phyloP scores from a whole-genome alignment of 148 eudicot species.

The Selenicereus undatus region DNA sequence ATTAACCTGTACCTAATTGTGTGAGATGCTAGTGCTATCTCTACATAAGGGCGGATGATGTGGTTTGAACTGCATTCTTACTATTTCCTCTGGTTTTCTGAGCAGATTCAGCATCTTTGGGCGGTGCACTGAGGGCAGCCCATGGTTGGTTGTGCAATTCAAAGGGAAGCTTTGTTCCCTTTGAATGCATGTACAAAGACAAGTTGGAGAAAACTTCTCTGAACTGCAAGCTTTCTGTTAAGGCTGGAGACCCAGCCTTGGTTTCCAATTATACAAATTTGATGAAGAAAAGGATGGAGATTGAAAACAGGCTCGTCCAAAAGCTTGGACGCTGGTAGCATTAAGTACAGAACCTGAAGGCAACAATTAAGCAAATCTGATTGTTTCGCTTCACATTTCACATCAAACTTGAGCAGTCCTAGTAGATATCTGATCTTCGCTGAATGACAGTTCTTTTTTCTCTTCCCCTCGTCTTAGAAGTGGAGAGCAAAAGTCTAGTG shows the following conservation, averaged over 20 bases:
- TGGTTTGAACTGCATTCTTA: neutral
- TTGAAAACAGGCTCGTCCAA: conserved; percentile 66
- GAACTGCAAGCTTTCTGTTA: conserved; percentile 52
- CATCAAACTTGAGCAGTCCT: no score
- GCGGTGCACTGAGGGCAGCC: conserved; percentile 89
- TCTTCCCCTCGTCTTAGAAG: no score
- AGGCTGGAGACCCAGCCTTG: conserved; percentile 64
- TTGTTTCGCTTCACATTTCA: no score
- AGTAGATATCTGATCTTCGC: no score
- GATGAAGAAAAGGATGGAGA: conserved; percentile 76
- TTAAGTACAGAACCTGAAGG: neutral
- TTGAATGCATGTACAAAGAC: conserved; percentile 53
- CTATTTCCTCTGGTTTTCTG: neutral
- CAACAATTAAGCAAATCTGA: no score
- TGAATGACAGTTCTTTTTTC: no score
- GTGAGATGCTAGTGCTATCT: no score
- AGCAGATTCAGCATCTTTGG: conserved; percentile 83
- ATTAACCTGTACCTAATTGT: neutral
- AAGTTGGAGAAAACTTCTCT: conserved; percentile 64
- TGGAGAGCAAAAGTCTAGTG: no score
- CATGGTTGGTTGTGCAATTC: conserved; percentile 90
- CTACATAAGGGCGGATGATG: neutral
- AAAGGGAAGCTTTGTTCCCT: conserved; percentile 68
- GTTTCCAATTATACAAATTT: conserved; percentile 55
- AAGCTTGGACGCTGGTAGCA: conserved; percentile 55